Evolutionary conservation across 176 grass and related monocot species (phyloP), one percentile per base, ranked within the genome.

Genomic region (Eleusine indica): DNA sequence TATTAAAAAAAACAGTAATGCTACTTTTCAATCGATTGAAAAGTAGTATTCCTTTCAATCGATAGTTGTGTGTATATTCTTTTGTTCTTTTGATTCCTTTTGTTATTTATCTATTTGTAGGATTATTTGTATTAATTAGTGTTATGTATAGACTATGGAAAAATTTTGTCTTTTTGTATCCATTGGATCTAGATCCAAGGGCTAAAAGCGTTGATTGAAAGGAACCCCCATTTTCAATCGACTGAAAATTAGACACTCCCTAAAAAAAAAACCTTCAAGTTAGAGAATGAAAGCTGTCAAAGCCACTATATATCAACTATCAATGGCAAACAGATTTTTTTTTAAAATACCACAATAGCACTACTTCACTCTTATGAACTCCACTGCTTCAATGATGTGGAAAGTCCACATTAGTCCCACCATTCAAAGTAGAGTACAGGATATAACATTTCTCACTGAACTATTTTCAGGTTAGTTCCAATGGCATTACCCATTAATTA

Each of bases 251-350:
- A 25, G 25, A 25, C 25, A 25, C 25, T 25, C 25, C 25, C 25
- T 25, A 25, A 67, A 80, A 41, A 22, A 35, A 35, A 35, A 35
- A 0, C 32, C 38, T 66, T 42, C 22, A 58, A 76, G 52, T 32
- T 41, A 73, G 15, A 77, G 32, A 64, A 71, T n/a, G 16, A 49
- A 29, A 49, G 17, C 11, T 32, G 35, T 8, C 43, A 9, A 12
- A 54, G 35, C 51, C 58, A 83, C 29, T 48, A 56, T 72, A 43
- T 67, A 76, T 51, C 79, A 70, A 68, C 72, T 53, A 82, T 68
- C 66, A 83, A 63, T 66, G 28, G 7, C 3, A 71, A 10, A 6
- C 29, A 4, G 16, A 9, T 10, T 9, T 66, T 66, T 66, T 63
- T n/a, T 42, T 64, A 41, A 37, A 32, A 77, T 40, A 17, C 40